These are phyloP conservation scores for Ceratocystis huliohia DNA, from an alignment of 2,329 filamentous ascomycete genomes.

Conservation along the genomic window DNA sequence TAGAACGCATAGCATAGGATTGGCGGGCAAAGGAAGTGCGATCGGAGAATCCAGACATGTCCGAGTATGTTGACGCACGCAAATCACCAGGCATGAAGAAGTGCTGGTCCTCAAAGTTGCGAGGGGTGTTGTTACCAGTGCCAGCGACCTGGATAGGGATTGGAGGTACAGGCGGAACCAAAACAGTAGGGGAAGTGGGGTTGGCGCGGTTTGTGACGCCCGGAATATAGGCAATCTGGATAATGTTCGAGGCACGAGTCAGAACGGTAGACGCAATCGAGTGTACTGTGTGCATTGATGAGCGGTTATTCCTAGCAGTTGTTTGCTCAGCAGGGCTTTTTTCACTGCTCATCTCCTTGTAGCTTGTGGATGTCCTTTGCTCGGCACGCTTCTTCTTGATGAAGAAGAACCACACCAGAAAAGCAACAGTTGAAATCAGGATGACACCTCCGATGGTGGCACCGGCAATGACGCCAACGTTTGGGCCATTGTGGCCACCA, in stretches of 20 bases:
- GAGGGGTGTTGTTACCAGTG: slow-evolving; percentile 35
- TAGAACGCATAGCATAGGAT: slow-evolving; percentile 50
- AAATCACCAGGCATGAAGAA: slow-evolving; percentile 89
- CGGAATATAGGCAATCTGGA: slow-evolving; percentile 97
- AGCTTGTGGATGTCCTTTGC: slow-evolving; percentile 7
- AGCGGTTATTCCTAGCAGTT: slow-evolving; percentile 47
- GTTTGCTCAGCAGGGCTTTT: slow-evolving; percentile 26
- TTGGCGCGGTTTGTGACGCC: slow-evolving; percentile 87
- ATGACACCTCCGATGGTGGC: slow-evolving; percentile 76
- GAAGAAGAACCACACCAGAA: slow-evolving; percentile 76
- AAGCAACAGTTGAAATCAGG: slow-evolving; percentile 61
- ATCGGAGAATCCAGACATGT: slow-evolving; percentile 51
- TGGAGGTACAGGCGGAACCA: slow-evolving; percentile 86
- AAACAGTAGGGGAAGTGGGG: slow-evolving; percentile 64
- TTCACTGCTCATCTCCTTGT: slow-evolving; percentile 38
- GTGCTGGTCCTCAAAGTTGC: slow-evolving; percentile 60
- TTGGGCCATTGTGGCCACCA: slow-evolving; percentile 38
- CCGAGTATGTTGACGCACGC: slow-evolving; percentile 82
- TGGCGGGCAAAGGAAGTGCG: slow-evolving; percentile 48
- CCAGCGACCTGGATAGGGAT: slow-evolving; percentile 58
- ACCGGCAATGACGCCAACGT: slow-evolving; percentile 76
- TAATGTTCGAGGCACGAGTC: slow-evolving; percentile 94
- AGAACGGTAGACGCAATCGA: slow-evolving; percentile 93
- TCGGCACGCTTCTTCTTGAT: slow-evolving; percentile 62
- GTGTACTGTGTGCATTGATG: slow-evolving; percentile 72